Conservation (phyloP, 768 basidiomycete genomes). For the Leccinum boreale region DNA sequence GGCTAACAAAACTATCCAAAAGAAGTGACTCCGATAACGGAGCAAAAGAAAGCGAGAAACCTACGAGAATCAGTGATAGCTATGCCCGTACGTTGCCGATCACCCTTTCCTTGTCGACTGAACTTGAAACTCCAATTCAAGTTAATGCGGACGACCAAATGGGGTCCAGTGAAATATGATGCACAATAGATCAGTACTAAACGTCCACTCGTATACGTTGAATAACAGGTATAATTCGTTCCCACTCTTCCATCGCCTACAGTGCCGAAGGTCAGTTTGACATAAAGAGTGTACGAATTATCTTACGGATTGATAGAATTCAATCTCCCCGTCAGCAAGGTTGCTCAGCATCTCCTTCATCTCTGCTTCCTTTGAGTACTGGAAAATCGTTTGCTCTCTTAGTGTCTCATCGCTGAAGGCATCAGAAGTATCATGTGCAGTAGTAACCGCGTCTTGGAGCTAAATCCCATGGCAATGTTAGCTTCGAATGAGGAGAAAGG, state of each 20-base stretch:
- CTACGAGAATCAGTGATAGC: not conserved
- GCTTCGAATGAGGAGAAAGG: not conserved
- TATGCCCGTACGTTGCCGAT: not conserved
- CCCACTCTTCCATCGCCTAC: conserved; percentile 97
- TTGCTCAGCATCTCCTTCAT: conserved; percentile 94
- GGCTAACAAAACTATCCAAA: conserved; percentile 3
- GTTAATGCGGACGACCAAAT: conserved; percentile 7
- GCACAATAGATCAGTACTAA: conserved; percentile 37
- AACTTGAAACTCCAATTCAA: conserved; percentile 1
- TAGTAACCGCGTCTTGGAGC: conserved; percentile 95
- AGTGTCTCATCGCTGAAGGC: conserved; percentile 96
- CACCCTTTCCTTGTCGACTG: not conserved
- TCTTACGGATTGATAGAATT: conserved; percentile 82
- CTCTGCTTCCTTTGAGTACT: conserved; percentile 86
- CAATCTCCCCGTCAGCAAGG: conserved; percentile 92
- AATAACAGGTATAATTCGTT: conserved; percentile 88
- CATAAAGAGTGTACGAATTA: not conserved
- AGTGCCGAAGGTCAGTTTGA: conserved; percentile 4
- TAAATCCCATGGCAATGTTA: conserved; percentile 29
- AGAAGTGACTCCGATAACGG: conserved; percentile 4
- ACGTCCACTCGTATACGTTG: conserved; percentile 94
- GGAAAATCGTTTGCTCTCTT: conserved; percentile 87
- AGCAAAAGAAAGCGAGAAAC: conserved; percentile 10
- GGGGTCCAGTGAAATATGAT: conserved; percentile 7
- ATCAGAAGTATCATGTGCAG: conserved; percentile 92